phyloP scores from a whole-genome alignment of 2,329 filamentous ascomycete species.

The Neurospora sp. region DNA sequence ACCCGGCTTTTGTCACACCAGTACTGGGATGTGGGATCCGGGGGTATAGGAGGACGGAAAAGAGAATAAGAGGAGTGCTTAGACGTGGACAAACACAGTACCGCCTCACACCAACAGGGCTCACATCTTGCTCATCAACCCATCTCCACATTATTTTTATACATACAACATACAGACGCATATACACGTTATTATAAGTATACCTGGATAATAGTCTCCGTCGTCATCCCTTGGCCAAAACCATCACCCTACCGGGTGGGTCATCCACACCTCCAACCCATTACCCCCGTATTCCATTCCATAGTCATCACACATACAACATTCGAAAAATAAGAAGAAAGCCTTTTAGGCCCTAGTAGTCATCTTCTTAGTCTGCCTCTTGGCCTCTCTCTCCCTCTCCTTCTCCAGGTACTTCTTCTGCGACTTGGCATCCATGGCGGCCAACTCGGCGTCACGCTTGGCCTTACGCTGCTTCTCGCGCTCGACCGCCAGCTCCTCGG shows the following conservation, averaged over 20 bases:
- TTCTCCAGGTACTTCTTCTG: conserved; percentile 79
- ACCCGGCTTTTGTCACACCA: not conserved
- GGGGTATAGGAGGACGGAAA: not conserved
- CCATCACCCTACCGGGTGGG: not conserved
- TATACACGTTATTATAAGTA: not conserved
- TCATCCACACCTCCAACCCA: not conserved
- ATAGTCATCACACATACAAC: not conserved
- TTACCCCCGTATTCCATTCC: not conserved
- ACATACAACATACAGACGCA: not conserved
- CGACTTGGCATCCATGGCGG: conserved; percentile 66
- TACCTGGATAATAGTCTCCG: not conserved
- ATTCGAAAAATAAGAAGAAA: not conserved
- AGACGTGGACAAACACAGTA: not conserved
- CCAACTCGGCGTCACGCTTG: conserved; percentile 77
- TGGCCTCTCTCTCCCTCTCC: conserved; percentile 64
- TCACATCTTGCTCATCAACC: not conserved
- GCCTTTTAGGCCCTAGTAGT: conserved; percentile 37
- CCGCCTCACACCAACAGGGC: not conserved
- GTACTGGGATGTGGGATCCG: not conserved
- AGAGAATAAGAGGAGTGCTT: not conserved
- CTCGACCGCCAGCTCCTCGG: conserved; percentile 63
- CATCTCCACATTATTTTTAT: not conserved
- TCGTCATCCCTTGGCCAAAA: not conserved
- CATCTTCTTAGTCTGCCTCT: conserved; percentile 44
- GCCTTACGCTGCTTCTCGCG: conserved; percentile 73